Base-by-base conservation (phyloP, 768 basidiomycete species). In the Mycena galericulata region DNA sequence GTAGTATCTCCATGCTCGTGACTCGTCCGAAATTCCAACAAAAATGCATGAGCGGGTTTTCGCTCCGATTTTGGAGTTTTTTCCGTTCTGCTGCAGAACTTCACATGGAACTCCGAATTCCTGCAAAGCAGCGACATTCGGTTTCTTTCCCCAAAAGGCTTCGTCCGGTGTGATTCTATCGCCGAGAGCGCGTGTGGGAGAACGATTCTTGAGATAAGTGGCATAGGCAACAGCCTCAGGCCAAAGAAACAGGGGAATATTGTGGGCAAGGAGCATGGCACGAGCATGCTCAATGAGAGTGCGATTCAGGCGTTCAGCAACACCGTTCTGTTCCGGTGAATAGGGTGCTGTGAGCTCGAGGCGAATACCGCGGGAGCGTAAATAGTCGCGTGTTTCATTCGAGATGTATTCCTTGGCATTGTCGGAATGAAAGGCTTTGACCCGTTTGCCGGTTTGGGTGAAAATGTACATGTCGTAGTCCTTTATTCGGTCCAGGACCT, bases 321-420 rank as follows among this genome's bases (percentile, higher is more conserved):
- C 66, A 6, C 79, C 77, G 27, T 80, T 80, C 27, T 79, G 75
- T 34, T 73, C 43, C 14, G 78, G 78, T 4, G 77, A 73, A 49
- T 46, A n/a, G 7, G 45, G 45, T 20, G 46, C 41, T 8, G 46
- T 47, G 46, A 62, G 49, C 34, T 62, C 57, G 15, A 68, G 67
- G 0, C 32, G 43, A 29, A 75, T 80, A 4, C 79, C 79, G 2
- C 69, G 38, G 26, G 17, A 11, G 24, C 12, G 1, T 1, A 78
- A 67, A 57, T 75, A 68, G 0, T 72, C 67, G 24, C 55, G 55
- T 11, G 27, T 24, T 26, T 40, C 55, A n/a, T 41, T 56, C 26
- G 55, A 56, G 10, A 56, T 41, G n/a, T 56, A 56, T 27, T 56
- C 55, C 38, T 41, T 56, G 55, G 38, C 38, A 27, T 56, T 56